Percentiles rank a stretch among this genome's conserved stretches.
phyloP scores from a whole-genome alignment of 495 filamentous ascomycete genomes.

The Penicillium silybi region DNA sequence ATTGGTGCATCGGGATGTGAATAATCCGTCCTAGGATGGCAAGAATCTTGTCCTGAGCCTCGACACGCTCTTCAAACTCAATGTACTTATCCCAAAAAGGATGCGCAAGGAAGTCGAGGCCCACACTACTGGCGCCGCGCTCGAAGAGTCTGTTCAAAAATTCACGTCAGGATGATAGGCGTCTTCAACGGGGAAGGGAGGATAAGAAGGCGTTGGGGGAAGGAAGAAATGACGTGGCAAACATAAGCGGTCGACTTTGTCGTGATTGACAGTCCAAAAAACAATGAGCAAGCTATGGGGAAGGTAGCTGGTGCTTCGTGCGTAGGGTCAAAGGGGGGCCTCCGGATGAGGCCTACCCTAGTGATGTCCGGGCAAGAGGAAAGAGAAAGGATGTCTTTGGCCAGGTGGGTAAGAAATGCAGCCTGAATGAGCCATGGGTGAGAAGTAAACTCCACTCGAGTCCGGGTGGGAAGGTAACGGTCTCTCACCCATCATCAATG shows the following conservation, averaged over 20 bases:
- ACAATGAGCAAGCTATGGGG: constrained; percentile 32
- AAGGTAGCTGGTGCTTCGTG: constrained; percentile 31
- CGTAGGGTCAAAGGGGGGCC: constrained; percentile 28
- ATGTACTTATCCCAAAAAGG: constrained; percentile 99
- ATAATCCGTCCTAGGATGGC: constrained; percentile 80
- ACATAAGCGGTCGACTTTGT: constrained; percentile 51
- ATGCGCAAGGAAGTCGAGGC: constrained; percentile 89
- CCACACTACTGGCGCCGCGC: constrained; percentile 77
- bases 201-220: constrained; percentile 20
- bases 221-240: constrained; percentile 39
- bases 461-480: constrained; percentile 39
- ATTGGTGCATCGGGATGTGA: constrained; percentile 94
- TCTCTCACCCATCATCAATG: constrained; percentile 54
- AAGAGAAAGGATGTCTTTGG: constrained; percentile 17
- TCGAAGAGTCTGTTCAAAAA: constrained; percentile 73
- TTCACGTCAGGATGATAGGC: constrained; percentile 30
- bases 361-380: constrained; percentile 29
- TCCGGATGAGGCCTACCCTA: constrained; percentile 28
- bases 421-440: constrained; percentile 54
- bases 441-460: constrained; percentile 49
- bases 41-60: constrained; percentile 83
- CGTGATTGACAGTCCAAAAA: constrained; percentile 39
- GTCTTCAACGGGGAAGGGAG: constrained; percentile 18
- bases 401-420: constrained; percentile 41
- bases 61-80: constrained; percentile 88